Conservation (phyloP, 768 basidiomycete species). For the Tylopilus sp. region DNA sequence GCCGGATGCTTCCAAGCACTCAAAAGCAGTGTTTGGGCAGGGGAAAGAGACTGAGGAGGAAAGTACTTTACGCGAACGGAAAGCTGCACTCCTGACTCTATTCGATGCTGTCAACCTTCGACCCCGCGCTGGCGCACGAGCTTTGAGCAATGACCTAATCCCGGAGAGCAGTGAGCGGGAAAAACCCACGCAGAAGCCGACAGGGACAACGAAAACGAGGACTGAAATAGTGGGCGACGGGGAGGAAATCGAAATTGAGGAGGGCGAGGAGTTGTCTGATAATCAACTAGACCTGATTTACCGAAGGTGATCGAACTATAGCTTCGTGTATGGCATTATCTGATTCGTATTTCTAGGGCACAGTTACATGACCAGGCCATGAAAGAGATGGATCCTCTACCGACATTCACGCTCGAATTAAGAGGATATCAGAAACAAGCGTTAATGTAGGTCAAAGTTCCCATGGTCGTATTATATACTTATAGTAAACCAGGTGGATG, state of each 20-base stretch:
- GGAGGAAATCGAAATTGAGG: conserved; percentile 81
- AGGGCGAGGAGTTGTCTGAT: conserved; percentile 76
- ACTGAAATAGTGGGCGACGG: conserved; percentile 77
- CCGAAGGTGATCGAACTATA: conserved; percentile 52
- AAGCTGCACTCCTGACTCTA: conserved; percentile 65
- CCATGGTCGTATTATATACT: not conserved
- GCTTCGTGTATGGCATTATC: not conserved
- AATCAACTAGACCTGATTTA: conserved; percentile 84
- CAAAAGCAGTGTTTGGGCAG: conserved; percentile 57
- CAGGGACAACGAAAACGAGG: conserved; percentile 39
- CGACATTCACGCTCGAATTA: conserved; percentile 70
- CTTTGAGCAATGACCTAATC: conserved; percentile 27
- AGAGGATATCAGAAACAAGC: conserved; percentile 95
- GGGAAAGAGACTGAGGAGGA: conserved; percentile 80
- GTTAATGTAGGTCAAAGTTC: conserved; percentile 47
- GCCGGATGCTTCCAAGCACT: conserved; percentile 26
- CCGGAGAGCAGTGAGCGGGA: conserved; percentile 35
- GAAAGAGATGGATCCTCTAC: conserved; percentile 76
- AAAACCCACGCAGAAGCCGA: conserved; percentile 35
- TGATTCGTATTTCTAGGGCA: conserved; percentile 50
- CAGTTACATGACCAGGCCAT: conserved; percentile 75
- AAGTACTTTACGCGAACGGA: conserved; percentile 74
- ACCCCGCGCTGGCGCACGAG: conserved; percentile 49
- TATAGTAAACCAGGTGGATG: conserved; percentile 73
- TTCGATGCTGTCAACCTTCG: conserved; percentile 73